Base-by-base conservation (phyloP, 345 rosid genomes). In the Pelargonium nanum region DNA sequence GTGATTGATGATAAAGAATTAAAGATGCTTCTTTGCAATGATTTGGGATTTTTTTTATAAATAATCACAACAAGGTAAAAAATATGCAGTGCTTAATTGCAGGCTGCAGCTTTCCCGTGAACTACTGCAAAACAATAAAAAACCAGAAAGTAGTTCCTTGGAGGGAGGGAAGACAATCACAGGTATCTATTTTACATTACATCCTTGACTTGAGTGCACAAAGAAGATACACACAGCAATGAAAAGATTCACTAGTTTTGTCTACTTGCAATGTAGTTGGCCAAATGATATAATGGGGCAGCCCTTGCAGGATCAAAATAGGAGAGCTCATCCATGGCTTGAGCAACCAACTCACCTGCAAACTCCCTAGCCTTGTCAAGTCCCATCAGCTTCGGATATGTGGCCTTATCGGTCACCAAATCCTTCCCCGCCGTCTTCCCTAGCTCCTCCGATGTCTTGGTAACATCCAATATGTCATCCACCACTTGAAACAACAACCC, bases 371-470 rank as follows among this genome's bases (percentile, higher is more conserved):
- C 75, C 26, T 63, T 65, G 0, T 73, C 78, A 9, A 75, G 60
- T 1, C 83, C 80, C 70, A 70, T 57, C 30, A 75, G 30, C 72
- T 75, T 79, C 1, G 75, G 78, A 40, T 70, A 70, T 0, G 83
- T 79, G 0, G 78, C 80, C 61, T 79, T 79, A 34, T 70, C 76
- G 13, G 56, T 70, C 4, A 22, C 63, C 56, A 73, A 17, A 63
- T 79, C 83, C 28, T 72, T 70, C 6, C 80, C 80, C 3, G 77
- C 72, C 0, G 74, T 79, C 65, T 75, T 75, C 26, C 83, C 83
- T 13, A 75, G 61, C 60, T 73, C 74, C 1, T 60, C 51, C 5
- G 75, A 72, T 0, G 76, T 70, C 58, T 63, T 73, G 7, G 78
- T 73, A 48, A 65, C 76, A 34, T 75, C 80, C 26, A 75, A 19